These are phyloP conservation scores for Claviceps sp. DNA, from an alignment of 2,329 filamentous ascomycete genomes.

Conservation along the genomic window DNA sequence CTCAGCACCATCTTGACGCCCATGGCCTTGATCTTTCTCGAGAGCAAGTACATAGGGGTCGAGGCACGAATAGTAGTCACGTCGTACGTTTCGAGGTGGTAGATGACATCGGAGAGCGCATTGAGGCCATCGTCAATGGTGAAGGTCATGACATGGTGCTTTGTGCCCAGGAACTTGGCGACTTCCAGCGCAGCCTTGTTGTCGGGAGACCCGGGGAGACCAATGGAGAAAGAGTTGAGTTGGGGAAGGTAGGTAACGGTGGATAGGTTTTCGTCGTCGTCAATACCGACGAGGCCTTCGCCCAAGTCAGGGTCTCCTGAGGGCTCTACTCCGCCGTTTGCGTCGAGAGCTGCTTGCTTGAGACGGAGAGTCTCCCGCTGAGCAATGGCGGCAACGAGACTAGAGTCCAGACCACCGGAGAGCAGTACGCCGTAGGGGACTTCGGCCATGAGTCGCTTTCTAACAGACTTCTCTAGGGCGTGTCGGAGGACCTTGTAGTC, in stretches of 20 bases:
- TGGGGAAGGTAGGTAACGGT: constrained; percentile 86
- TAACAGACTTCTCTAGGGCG: constrained; percentile 77
- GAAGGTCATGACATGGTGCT: constrained; percentile 97
- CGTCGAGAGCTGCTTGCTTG: constrained; percentile 47
- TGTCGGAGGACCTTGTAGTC: constrained; percentile 73
- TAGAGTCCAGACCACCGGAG: constrained; percentile 91
- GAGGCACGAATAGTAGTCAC: constrained; percentile 97
- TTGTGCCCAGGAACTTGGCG: constrained; percentile 91
- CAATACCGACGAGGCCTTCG: constrained; percentile 79
- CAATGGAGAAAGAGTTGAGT: constrained; percentile 97
- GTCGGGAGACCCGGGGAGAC: constrained; percentile 83
- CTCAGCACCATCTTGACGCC: constrained; percentile 99
- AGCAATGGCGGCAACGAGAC: constrained; percentile 85
- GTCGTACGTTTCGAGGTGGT: constrained; percentile 94
- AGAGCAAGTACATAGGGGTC: constrained; percentile 95
- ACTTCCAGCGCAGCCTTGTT: constrained; percentile 85
- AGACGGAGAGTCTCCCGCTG: constrained; percentile 80
- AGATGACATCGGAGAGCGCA: constrained; percentile 89
- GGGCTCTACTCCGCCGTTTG: constrained; percentile 30
- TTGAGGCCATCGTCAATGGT: constrained; percentile 96
- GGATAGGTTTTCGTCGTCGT: constrained; percentile 78
- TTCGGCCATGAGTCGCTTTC: constrained; percentile 97
- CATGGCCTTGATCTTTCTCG: constrained; percentile 98
- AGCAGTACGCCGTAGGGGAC: constrained; percentile 94
- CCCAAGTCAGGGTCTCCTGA: constrained; percentile 40